Evolutionary conservation across 257 asterid genomes (phyloP), one percentile per base, ranked within the genome.

Genomic region (Voacanga thouarsii): DNA sequence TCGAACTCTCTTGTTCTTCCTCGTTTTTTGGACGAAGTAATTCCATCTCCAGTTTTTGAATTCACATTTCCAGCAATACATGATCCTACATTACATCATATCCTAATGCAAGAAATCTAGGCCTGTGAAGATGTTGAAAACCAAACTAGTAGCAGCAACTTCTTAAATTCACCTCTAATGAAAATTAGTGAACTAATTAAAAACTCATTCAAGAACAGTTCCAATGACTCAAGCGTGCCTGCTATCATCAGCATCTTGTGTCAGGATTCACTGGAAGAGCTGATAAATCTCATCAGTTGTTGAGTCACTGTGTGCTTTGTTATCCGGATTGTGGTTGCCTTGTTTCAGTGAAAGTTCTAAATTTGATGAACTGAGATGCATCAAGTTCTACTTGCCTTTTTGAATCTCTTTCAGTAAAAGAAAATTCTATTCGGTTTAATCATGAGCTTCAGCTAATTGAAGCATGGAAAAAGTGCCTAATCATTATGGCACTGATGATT

Each of bases 201-300:
- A 14, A 7, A 19, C 15, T 53, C n/a, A 30, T 21, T 66, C 33
- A 65, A 43, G 1, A 15, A 50, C n/a, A 41, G 12, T 51, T 66
- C 19, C 67, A 72, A 83, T 74, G 86, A 76, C 81, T 94, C 92
- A 98, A 95, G 97, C 76, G 97, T 93, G 83, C 92, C 93, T 79
- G 98, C 92, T 18, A 2, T 33, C 37, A 33, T 92, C 98, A 19
- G 93, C 90, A 30, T 85, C 93, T 93, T 73, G 97, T 95, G 12
- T 93, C 99, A 79, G 97, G 97, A 78, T 93, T 95, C 84, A 86
- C 90, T 8, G 99, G 99, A 67, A 95, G 98, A 78, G 92, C 97
- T 83, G 99, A 97, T 95, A 82, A 33, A 92, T 86, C 75, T 70
- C 75, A 61, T 28, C 47, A 51, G 26, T 43, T 30, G 39, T 41